A percentile compares a stretch with the other conserved stretches of the same genome.
phyloP scores from a whole-genome alignment of 2,329 filamentous ascomycete species.

The Xylariaceae sp. region DNA sequence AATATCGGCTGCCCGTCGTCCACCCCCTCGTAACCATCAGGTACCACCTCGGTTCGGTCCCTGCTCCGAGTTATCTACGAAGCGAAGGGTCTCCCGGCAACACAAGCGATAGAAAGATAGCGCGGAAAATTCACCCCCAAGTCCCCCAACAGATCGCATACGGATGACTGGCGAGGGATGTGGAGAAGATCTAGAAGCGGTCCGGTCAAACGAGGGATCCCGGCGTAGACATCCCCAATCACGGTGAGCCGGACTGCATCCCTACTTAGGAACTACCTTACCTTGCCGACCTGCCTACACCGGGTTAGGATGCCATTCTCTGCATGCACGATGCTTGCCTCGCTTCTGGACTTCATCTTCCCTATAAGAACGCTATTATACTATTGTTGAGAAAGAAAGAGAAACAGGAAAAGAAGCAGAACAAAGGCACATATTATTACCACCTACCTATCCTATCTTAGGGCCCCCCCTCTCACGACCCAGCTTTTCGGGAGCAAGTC shows the following conservation, averaged over 20 bases:
- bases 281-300: no score
- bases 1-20: conserved; percentile 9
- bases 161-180: conserved; percentile 1
- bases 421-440: conserved; percentile 5
- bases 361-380: neutral
- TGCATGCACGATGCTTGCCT: conserved; percentile 19
- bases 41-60: neutral
- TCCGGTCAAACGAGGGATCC: conserved; percentile 16
- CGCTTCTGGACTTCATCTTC: conserved; percentile 7
- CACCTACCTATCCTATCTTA: no score
- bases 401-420: conserved; percentile 8
- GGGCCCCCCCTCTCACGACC: no score
- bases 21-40: neutral
- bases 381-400: conserved; percentile 10
- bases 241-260: conserved; percentile 10
- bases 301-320: conserved; percentile 3
- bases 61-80: conserved; percentile 10
- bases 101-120: conserved; percentile 1
- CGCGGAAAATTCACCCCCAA: conserved; percentile 1
- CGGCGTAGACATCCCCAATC: conserved; percentile 7
- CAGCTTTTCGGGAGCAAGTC: no score
- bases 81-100: conserved; percentile 1
- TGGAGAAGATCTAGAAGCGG: conserved; percentile 9
- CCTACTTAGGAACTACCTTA: neutral
- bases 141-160: conserved; percentile 3